A percentile compares a stretch with the other conserved stretches of the same genome.
phyloP scores from a whole-genome alignment of 2,329 filamentous ascomycete species.

The Xylariaceae sp. region DNA sequence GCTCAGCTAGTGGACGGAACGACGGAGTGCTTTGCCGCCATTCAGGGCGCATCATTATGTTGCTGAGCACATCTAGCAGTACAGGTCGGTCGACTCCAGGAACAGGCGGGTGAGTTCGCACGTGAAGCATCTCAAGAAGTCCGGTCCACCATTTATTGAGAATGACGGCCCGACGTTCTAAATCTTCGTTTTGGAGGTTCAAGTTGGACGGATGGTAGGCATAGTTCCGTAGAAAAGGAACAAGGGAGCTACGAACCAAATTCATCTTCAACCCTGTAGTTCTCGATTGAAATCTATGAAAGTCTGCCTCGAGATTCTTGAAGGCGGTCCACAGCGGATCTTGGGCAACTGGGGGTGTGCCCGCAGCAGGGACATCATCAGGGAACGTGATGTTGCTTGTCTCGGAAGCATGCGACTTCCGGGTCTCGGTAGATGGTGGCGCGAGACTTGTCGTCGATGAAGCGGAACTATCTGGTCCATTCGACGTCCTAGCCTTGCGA shows the following conservation, averaged over 20 bases:
- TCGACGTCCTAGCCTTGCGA: slow-evolving; percentile 34
- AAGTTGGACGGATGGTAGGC: slow-evolving; percentile 61
- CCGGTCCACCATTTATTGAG: slow-evolving; percentile 89
- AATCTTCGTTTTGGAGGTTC: slow-evolving; percentile 66
- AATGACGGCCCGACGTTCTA: slow-evolving; percentile 73
- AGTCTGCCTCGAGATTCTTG: slow-evolving; percentile 48
- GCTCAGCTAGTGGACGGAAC: slow-evolving; percentile 58
- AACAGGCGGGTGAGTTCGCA: slow-evolving; percentile 58
- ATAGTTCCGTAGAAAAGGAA: slow-evolving; percentile 73
- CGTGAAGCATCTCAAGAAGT: slow-evolving; percentile 75
- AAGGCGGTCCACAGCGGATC: slow-evolving; percentile 54
- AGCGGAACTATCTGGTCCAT: slow-evolving; percentile 37
- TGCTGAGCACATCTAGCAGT: slow-evolving; percentile 70
- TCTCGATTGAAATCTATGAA: slow-evolving; percentile 61
- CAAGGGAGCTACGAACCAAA: slow-evolving; percentile 63
- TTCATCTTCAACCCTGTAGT: slow-evolving; percentile 68
- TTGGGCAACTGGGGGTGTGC: slow-evolving; percentile 30
- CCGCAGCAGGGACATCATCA: slow-evolving; percentile 23
- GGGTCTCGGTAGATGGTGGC: slow-evolving; percentile 37
- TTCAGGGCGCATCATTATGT: slow-evolving; percentile 83
- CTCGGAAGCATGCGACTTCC: slow-evolving; percentile 32
- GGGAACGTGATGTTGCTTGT: slow-evolving; percentile 31
- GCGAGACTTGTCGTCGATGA: slow-evolving; percentile 45
- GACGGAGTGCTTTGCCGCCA: slow-evolving; percentile 71
- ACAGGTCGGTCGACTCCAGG: slow-evolving; percentile 77